A percentile compares a stretch with the other conserved stretches of the same genome.
phyloP scores from a whole-genome alignment of 495 filamentous ascomycete genomes.

The Penicillium riverlandense region DNA sequence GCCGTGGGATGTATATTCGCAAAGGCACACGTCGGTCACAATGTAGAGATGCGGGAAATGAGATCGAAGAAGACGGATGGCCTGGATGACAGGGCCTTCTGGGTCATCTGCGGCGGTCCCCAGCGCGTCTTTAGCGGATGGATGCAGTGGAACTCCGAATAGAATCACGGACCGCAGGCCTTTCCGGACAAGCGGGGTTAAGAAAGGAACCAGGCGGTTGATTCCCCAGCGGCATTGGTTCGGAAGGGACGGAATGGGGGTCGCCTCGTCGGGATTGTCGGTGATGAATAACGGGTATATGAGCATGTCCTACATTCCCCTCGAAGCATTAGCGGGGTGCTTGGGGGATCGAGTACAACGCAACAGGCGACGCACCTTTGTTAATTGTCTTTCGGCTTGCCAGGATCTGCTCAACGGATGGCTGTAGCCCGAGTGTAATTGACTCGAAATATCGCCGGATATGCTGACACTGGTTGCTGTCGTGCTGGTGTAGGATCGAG shows the following conservation, averaged over 20 bases:
- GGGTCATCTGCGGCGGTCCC: constrained; percentile 94
- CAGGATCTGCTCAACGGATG: constrained; percentile 86
- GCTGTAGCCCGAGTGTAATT: constrained; percentile 89
- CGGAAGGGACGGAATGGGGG: constrained; percentile 80
- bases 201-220: constrained; percentile 77
- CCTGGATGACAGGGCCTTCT: constrained; percentile 79
- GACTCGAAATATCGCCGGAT: constrained; percentile 84
- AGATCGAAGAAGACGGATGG: constrained; percentile 73
- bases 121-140: constrained; percentile 77
- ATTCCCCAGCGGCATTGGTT: constrained; percentile 81
- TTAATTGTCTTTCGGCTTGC: constrained; percentile 95
- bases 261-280: constrained; percentile 87
- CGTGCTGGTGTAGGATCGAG: constrained; percentile 78
- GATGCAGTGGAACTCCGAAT: constrained; percentile 82
- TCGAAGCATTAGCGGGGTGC: not conserved
- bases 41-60: constrained; percentile 86
- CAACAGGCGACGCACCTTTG: constrained; percentile 42
- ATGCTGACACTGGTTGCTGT: constrained; percentile 92
- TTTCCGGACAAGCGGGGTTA: constrained; percentile 78
- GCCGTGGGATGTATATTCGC: constrained; percentile 98
- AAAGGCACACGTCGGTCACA: constrained; percentile 87
- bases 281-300: constrained; percentile 97
- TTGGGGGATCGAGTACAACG: not conserved
- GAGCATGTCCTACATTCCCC: constrained; percentile 71
- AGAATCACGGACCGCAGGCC: constrained; percentile 89